Conservation (phyloP, 2,329 filamentous ascomycete genomes). For the Monosporascus sp. region DNA sequence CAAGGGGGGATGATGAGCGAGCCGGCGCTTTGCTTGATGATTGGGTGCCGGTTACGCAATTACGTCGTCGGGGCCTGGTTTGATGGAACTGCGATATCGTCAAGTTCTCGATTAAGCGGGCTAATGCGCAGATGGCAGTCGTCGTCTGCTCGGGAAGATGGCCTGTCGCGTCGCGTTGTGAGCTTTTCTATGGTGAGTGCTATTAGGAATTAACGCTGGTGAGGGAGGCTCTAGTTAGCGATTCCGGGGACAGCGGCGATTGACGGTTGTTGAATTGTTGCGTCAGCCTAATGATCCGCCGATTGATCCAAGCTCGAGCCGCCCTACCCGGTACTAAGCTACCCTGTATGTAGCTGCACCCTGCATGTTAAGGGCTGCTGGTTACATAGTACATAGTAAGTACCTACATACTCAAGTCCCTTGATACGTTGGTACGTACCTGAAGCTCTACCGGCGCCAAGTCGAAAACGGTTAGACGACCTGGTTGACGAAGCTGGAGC, state of each 20-base stretch:
- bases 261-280: background rate
- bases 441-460: background rate
- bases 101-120: background rate
- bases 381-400: no score
- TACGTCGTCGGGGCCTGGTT: background rate
- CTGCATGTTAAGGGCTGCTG: background rate
- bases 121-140: no score
- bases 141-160: no score
- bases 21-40: no score
- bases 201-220: background rate
- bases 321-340: background rate
- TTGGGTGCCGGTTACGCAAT: no score
- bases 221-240: background rate
- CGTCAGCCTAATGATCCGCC: background rate
- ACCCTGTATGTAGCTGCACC: background rate
- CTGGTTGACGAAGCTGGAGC: constrained; percentile 6
- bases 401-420: no score
- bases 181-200: background rate
- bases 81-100: background rate
- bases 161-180: no score
- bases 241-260: no score
- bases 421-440: background rate
- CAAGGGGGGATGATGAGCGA: no score
- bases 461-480: background rate
- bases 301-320: background rate